These are phyloP conservation scores for Zopfia rhizophila DNA, from an alignment of 2,329 filamentous ascomycete species.

Conservation along the genomic window DNA sequence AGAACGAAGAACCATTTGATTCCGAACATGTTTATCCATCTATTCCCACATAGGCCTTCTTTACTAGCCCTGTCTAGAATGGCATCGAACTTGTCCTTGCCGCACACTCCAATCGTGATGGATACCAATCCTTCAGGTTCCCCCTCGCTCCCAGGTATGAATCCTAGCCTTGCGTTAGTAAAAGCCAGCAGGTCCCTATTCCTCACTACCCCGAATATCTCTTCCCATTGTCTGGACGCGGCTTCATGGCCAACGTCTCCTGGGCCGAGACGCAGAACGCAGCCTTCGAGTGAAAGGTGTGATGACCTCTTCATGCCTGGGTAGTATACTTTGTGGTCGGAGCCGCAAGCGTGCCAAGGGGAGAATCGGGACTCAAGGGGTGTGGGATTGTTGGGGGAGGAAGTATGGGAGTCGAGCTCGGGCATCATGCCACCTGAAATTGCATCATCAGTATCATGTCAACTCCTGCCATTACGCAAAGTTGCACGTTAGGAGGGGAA, in stretches of 20 bases:
- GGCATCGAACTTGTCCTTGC: constrained; percentile 40
- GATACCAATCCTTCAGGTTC: constrained; percentile 50
- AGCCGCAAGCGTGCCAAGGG: constrained; percentile 58
- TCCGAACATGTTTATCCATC: constrained; percentile 52
- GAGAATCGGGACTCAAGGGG: constrained; percentile 53
- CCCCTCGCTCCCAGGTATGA: constrained; percentile 46
- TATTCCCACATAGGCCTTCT: constrained; percentile 43
- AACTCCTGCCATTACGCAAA: no score
- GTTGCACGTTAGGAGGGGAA: background rate
- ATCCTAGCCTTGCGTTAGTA: constrained; percentile 49
- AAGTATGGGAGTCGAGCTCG: constrained; percentile 54
- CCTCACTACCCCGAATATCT: constrained; percentile 47
- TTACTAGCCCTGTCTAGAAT: constrained; percentile 45
- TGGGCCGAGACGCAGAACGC: constrained; percentile 49
- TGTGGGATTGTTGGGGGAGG: constrained; percentile 46
- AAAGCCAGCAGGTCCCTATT: constrained; percentile 35
- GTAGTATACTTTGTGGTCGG: constrained; percentile 47
- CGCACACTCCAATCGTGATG: constrained; percentile 53
- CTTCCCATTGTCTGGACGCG: constrained; percentile 54
- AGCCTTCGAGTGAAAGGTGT: constrained; percentile 50
- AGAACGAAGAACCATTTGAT: constrained; percentile 51
- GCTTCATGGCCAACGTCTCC: constrained; percentile 50
- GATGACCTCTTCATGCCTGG: constrained; percentile 49
- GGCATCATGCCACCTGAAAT: constrained; percentile 55
- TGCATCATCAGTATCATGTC: background rate